Conservation (phyloP, 75 land plant species). For the Larix kaempferi region DNA sequence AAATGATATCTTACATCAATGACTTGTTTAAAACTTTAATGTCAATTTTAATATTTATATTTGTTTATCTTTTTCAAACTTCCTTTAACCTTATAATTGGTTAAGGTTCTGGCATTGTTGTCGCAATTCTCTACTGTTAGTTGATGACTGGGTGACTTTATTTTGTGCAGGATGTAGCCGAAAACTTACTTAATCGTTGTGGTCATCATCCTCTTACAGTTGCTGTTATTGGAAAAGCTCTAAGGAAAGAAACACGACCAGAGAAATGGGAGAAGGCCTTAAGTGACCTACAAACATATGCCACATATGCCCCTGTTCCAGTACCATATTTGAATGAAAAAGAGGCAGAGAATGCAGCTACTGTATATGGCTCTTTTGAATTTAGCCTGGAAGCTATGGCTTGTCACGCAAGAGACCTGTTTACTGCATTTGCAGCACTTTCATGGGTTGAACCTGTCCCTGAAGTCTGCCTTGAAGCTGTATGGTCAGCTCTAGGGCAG, state of each 20-base stretch:
- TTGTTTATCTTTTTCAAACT: not conserved
- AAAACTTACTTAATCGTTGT: constrained; percentile 39
- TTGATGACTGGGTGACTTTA: not conserved
- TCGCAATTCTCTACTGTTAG: not conserved
- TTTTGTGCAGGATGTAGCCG: constrained; percentile 22
- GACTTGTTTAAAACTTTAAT: not conserved
- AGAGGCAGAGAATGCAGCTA: constrained; percentile 39
- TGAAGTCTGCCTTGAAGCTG: constrained; percentile 40
- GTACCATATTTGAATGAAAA: constrained; percentile 46
- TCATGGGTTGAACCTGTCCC: constrained; percentile 49
- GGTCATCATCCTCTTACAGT: constrained; percentile 60
- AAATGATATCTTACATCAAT: not conserved
- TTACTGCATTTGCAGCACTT: constrained; percentile 31
- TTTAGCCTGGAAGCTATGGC: constrained; percentile 43
- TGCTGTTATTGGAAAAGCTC: constrained; percentile 56
- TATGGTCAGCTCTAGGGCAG: constrained; percentile 33
- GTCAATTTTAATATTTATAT: not conserved
- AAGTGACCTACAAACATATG: constrained; percentile 35
- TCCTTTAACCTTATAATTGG: not conserved
- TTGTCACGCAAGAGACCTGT: constrained; percentile 26
- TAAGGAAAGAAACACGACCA: constrained; percentile 30
- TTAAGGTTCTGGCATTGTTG: not conserved
- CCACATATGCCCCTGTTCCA: constrained; percentile 48
- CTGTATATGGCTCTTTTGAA: constrained; percentile 46
- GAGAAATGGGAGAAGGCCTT: constrained; percentile 58